Evolutionary conservation across 495 filamentous ascomycete genomes (phyloP).

Genomic region (Rusavskia elegans): DNA sequence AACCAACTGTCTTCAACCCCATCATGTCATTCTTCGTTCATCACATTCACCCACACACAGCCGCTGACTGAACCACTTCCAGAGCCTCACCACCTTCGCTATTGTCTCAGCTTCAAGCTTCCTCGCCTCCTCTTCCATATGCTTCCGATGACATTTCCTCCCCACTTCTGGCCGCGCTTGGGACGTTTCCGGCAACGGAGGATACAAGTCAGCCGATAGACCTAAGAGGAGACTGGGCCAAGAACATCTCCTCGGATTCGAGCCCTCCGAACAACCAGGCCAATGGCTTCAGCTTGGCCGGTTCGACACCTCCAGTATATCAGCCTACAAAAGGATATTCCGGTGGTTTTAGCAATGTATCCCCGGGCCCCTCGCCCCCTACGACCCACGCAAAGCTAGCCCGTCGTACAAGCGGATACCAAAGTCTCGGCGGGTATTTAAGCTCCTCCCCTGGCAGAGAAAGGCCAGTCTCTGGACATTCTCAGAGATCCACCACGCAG

Average conservation of each 20-base stretch:
- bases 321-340: constrained; percentile 20
- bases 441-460: constrained; percentile 8
- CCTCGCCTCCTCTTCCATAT: constrained; percentile 1
- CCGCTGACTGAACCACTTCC: neutral
- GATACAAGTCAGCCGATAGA: constrained; percentile 19
- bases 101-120: constrained; percentile 11
- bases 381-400: constrained; percentile 24
- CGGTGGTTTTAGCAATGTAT: constrained; percentile 28
- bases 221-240: constrained; percentile 32
- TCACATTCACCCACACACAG: neutral
- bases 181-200: constrained; percentile 18
- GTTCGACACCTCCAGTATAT: constrained; percentile 27
- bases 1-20: neutral
- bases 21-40: too few species aligned
- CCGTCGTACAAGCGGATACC: constrained; percentile 28
- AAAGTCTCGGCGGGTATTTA: constrained; percentile 13
- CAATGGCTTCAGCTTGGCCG: constrained; percentile 26
- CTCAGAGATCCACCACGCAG: constrained; percentile 19
- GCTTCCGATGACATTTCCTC: constrained; percentile 21
- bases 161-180: constrained; percentile 28
- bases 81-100: constrained; percentile 18
- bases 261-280: constrained; percentile 31
- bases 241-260: constrained; percentile 31
- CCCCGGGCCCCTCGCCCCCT: constrained; percentile 34
- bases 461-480: constrained; percentile 21